Base-by-base conservation (phyloP, 768 basidiomycete species). In the Lanmaoa rubissima region DNA sequence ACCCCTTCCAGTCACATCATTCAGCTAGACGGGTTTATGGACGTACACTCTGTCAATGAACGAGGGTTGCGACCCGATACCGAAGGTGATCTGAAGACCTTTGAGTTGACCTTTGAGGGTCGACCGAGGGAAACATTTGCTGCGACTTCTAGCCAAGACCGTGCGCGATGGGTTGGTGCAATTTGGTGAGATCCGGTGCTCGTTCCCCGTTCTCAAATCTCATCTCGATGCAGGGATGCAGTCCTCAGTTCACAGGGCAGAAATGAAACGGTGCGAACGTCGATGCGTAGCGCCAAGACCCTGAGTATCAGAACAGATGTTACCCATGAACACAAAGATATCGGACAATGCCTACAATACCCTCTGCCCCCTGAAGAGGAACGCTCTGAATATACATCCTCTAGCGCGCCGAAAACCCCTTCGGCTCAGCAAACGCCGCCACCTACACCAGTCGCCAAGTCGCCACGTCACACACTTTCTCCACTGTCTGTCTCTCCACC, bases 91-190 rank as follows among this genome's bases (percentile, higher is more conserved):
- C 60, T 79, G 48, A 82, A 81, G 59, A 72, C 85, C 0, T 90
- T 91, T 55, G 87, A 89, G 67, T 62, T 91, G n/a, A 49, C 79
- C 17, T 86, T 88, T 53, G 78, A 82, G 51, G 82, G 77, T 14
- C 69, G 75, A 24, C 70, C 69, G 4, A 74, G 70, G 51, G 85
- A 88, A 65, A 81, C 76, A 53, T 88, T 91, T 66, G 88, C 86
- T 0, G 83, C 81, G 3, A 68, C 74, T 11, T 83, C 83, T 21
- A 79, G 82, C 28, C 77, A 79, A 56, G 86, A 87, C 54, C 76
- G 89, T 49, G 87, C 87, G 4, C 79, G 78, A 10, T 91, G 89
- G 89, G 79, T 91, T 48, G 86, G 85, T 62, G 81, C 84, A 4
- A 82, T 90, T 46, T 91, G 89, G 89, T 88, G 67, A 64, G 77